A percentile compares a stretch with the other conserved stretches of the same genome.
phyloP scores from a whole-genome alignment of 371 early-diverging fungal species.

The Actinomortierella ambigua region DNA sequence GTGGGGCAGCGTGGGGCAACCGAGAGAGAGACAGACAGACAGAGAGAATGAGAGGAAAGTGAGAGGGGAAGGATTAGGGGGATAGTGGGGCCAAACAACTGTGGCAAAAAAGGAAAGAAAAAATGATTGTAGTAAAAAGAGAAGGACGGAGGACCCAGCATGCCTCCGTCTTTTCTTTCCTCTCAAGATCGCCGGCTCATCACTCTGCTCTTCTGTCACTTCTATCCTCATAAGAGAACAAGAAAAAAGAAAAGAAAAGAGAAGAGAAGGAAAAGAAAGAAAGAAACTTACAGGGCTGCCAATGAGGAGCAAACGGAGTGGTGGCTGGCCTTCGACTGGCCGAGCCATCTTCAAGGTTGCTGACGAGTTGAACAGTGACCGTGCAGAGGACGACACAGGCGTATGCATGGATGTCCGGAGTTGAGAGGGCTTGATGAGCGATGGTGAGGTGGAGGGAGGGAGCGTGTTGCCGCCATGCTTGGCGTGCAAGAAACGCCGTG shows the following conservation, averaged over 20 bases:
- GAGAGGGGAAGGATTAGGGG: too few species aligned
- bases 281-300: constrained; percentile 61
- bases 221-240: not conserved
- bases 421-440: not conserved
- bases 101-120: too few species aligned
- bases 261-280: not conserved
- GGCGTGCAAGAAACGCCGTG: too few species aligned
- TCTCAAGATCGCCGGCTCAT: too few species aligned
- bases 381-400: not conserved
- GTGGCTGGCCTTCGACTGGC: constrained; percentile 25
- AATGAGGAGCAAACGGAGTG: constrained; percentile 60
- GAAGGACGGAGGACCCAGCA: not conserved
- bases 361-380: constrained; percentile 23
- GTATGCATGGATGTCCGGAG: not conserved
- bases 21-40: too few species aligned
- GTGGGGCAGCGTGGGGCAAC: too few species aligned
- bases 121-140: not conserved
- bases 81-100: too few species aligned
- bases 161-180: constrained; percentile 2
- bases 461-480: not conserved
- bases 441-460: not conserved
- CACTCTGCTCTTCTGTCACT: not conserved
- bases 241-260: not conserved
- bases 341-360: constrained; percentile 21
- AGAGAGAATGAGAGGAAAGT: too few species aligned